A percentile compares a stretch with the other conserved stretches of the same genome.
Evolutionary conservation across 371 early-diverging fungal genomes (phyloP).

Genomic region (Actinomucor elegans): DNA sequence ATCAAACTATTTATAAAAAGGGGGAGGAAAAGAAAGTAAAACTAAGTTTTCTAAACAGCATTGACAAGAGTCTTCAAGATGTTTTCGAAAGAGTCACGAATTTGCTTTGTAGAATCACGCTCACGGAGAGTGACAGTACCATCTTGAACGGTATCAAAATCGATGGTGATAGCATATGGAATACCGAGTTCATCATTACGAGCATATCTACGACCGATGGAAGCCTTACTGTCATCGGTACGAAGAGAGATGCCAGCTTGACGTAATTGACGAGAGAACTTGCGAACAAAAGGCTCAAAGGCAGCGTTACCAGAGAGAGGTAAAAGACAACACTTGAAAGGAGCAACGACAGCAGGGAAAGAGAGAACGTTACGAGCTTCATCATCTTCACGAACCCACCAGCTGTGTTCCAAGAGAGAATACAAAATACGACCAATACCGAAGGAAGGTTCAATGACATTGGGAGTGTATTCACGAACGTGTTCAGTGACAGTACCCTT

Average conservation of each 20-base stretch:
- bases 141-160: constrained; percentile 96
- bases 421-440: constrained; percentile 99
- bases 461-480: constrained; percentile 96
- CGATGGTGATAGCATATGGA: constrained; percentile 98
- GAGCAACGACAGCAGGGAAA: constrained; percentile 93
- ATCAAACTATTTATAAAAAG: no score
- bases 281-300: constrained; percentile 73
- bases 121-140: constrained; percentile 96
- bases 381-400: constrained; percentile 89
- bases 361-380: constrained; percentile 89
- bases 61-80: constrained; percentile 69
- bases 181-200: constrained; percentile 99
- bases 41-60: constrained; percentile 12
- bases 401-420: constrained; percentile 96
- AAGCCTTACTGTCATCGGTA: constrained; percentile 87
- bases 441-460: constrained; percentile 99
- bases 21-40: no score
- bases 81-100: constrained; percentile 78
- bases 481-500: constrained; percentile 78
- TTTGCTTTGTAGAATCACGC: constrained; percentile 97
- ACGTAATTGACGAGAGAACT: constrained; percentile 54
- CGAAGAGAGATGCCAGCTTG: constrained; percentile 62
- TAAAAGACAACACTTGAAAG: constrained; percentile 92
- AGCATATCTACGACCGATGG: constrained; percentile 98
- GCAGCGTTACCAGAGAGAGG: constrained; percentile 82